phyloP scores from a whole-genome alignment of 2,329 filamentous ascomycete species.

The Cytospora chrysosperma region DNA sequence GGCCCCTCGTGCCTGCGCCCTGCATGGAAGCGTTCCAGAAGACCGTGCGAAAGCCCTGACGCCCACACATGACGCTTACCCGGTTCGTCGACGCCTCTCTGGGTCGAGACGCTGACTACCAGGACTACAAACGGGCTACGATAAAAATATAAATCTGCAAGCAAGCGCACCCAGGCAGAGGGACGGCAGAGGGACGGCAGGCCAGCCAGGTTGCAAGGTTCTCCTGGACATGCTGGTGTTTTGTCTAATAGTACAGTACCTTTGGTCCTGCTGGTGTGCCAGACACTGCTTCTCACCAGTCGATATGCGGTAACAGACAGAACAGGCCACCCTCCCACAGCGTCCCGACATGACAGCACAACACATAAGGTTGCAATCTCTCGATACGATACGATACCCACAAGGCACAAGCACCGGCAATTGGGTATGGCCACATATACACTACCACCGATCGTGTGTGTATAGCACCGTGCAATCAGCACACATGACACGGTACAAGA shows the following conservation, averaged over 20 bases:
- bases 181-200: not conserved
- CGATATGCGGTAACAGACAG: not conserved
- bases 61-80: not conserved
- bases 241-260: too few relatives aligned
- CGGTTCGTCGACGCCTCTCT: not conserved
- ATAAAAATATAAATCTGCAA: not conserved
- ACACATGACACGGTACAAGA: not conserved
- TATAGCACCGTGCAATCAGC: not conserved
- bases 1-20: not conserved
- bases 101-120: too few relatives aligned
- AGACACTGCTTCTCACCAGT: not conserved
- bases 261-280: too few relatives aligned
- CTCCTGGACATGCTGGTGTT: not conserved
- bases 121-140: too few relatives aligned
- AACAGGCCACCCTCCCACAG: not conserved
- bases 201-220: slow-evolving; percentile 2
- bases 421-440: not conserved
- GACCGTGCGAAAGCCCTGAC: not conserved
- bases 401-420: slow-evolving; percentile 10
- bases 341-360: not conserved
- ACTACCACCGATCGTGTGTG: too few relatives aligned
- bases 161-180: not conserved
- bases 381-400: slow-evolving; percentile 20
- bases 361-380: slow-evolving; percentile 17
- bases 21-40: not conserved